These are phyloP conservation scores for Xylaria grammica DNA, from an alignment of 495 filamentous ascomycete genomes.

Conservation along the genomic window DNA sequence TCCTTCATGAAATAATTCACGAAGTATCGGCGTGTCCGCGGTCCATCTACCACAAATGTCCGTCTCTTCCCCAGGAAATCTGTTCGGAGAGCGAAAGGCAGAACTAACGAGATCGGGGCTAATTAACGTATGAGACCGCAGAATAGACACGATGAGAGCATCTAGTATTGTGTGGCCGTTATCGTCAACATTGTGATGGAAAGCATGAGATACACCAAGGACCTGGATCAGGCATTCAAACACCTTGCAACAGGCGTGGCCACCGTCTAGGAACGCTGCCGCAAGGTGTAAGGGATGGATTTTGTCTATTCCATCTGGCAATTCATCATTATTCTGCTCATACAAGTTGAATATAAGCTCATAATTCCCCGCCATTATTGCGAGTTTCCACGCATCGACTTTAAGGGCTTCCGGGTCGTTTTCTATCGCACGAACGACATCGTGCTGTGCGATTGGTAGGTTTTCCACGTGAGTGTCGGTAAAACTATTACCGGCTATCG, in stretches of 20 bases:
- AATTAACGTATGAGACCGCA: not conserved
- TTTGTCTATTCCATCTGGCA: not conserved
- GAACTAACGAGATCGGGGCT: not conserved
- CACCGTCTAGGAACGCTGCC: not conserved
- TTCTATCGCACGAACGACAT: not conserved
- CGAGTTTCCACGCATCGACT: not conserved
- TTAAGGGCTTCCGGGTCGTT: not conserved
- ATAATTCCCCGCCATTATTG: not conserved
- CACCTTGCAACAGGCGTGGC: not conserved
- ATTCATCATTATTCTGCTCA: not conserved
- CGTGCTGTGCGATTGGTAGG: not conserved
- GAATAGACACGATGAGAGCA: not conserved
- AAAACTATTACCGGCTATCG: not conserved
- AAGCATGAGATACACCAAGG: not conserved
- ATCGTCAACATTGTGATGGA: not conserved
- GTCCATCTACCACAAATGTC: constrained; percentile 49
- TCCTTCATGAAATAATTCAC: not conserved
- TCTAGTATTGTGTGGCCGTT: not conserved
- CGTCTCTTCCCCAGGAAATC: constrained; percentile 45
- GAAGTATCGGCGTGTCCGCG: constrained; percentile 37
- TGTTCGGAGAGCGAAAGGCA: constrained; percentile 9
- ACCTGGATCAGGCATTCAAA: not conserved
- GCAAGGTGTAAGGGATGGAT: not conserved
- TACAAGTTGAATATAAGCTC: not conserved
- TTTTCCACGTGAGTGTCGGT: not conserved